A percentile compares a stretch with the other conserved stretches of the same genome.
These are phyloP conservation scores for Lanmaoa rubissima DNA, from an alignment of 768 basidiomycete genomes.

Conservation along the genomic window DNA sequence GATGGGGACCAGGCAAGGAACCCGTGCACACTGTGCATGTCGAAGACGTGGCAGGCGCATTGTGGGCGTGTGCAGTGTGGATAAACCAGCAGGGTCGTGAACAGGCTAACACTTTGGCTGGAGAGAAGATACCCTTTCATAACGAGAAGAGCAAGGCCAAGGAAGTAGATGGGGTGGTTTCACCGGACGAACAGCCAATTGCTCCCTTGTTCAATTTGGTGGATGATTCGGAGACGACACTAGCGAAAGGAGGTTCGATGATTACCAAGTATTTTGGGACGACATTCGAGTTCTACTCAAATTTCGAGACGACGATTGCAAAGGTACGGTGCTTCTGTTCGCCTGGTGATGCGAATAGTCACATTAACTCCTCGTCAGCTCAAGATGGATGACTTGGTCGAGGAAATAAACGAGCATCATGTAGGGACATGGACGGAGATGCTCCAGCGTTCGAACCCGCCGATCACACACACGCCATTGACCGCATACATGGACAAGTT, in stretches of 20 bases:
- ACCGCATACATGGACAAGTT: constrained; percentile 79
- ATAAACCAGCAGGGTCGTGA: constrained; percentile 60
- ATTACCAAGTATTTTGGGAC: constrained; percentile 75
- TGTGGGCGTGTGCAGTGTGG: constrained; percentile 79
- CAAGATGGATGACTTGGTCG: constrained; percentile 64
- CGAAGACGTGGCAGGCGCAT: constrained; percentile 73
- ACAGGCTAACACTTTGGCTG: constrained; percentile 59
- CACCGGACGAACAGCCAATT: constrained; percentile 53
- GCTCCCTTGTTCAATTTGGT: constrained; percentile 86
- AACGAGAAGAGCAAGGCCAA: constrained; percentile 69
- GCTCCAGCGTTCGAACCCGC: constrained; percentile 67
- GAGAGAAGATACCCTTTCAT: constrained; percentile 33
- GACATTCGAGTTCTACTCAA: constrained; percentile 75
- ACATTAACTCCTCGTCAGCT: constrained; percentile 39
- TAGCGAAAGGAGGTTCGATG: constrained; percentile 61
- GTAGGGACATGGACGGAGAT: constrained; percentile 82
- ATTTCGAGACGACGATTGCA: constrained; percentile 63
- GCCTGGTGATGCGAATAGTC: not conserved
- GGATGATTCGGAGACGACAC: constrained; percentile 73
- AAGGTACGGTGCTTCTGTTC: constrained; percentile 44
- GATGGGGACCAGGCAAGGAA: constrained; percentile 80
- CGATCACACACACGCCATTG: constrained; percentile 67
- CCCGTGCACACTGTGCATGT: constrained; percentile 74
- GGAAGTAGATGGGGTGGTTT: constrained; percentile 60
- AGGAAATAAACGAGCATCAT: constrained; percentile 85